Conservation (phyloP, 352 stramenopile genomes). For the Globisporangium irregulare region DNA sequence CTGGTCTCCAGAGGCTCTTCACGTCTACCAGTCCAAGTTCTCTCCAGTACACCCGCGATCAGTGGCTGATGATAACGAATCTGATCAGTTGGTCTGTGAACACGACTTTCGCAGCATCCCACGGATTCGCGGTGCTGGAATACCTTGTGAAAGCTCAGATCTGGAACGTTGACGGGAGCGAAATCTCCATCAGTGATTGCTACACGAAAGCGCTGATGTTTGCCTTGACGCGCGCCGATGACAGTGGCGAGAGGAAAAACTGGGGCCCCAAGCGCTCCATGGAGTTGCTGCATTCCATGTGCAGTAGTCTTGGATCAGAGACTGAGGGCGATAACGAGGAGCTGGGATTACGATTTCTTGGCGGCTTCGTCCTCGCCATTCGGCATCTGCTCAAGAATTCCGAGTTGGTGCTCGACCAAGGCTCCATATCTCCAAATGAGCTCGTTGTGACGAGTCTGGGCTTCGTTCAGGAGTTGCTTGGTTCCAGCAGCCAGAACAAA, state of each 20-base stretch:
- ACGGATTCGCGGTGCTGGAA: slow-evolving; percentile 64
- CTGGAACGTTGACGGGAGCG: slow-evolving; percentile 48
- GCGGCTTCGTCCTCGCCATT: slow-evolving; percentile 52
- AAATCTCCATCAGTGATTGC: slow-evolving; percentile 55
- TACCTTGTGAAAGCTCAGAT: slow-evolving; percentile 52
- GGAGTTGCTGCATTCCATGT: slow-evolving; percentile 57
- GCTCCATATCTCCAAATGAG: slow-evolving; percentile 29
- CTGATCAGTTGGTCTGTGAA: slow-evolving; percentile 58
- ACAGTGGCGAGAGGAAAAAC: slow-evolving; percentile 21
- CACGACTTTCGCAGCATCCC: slow-evolving; percentile 38
- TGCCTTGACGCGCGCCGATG: slow-evolving; percentile 25
- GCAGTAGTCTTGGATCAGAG: slow-evolving; percentile 34
- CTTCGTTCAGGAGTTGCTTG: slow-evolving; percentile 53
- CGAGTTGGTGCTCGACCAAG: slow-evolving; percentile 21
- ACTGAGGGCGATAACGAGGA: slow-evolving; percentile 27
- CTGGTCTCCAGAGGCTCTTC: slow-evolving; percentile 41
- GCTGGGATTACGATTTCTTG: slow-evolving; percentile 42
- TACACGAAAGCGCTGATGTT: slow-evolving; percentile 70
- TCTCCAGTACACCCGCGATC: slow-evolving; percentile 36
- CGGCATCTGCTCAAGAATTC: slow-evolving; percentile 33
- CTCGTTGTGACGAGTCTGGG: slow-evolving; percentile 40
- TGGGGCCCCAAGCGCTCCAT: slow-evolving; percentile 37
- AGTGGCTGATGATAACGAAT: slow-evolving; percentile 63
- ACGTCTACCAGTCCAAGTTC: slow-evolving; percentile 26
- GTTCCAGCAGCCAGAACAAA: slow-evolving; percentile 28